phyloP scores from a whole-genome alignment of 164 flowering plant species.

The Umbellularia californica region DNA sequence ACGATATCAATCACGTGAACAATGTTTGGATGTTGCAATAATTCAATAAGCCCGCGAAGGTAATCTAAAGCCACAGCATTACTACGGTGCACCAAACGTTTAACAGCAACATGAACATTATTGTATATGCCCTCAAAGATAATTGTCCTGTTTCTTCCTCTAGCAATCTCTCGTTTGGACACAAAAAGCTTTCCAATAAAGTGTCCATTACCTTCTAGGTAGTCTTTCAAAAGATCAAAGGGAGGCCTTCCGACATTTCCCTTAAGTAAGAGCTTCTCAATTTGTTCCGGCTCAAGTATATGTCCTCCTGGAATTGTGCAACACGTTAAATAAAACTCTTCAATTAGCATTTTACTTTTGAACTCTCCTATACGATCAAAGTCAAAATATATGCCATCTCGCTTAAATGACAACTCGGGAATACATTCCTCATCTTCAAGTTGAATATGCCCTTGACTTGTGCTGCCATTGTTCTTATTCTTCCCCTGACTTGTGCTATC shows the following conservation, averaged over 20 bases:
- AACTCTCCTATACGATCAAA: no score
- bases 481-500: neutral
- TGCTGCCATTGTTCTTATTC: no score
- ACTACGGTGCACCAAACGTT: conserved; percentile 78
- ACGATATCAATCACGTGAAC: conserved; percentile 88
- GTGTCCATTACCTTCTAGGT: conserved; percentile 30
- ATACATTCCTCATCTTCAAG: no score
- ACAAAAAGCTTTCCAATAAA: conserved; percentile 62
- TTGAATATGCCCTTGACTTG: no score
- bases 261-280: no score
- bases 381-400: neutral
- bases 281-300: no score
- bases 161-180: conserved; percentile 68
- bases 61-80: conserved; percentile 81
- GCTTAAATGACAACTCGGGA: no score
- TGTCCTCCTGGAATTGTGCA: no score
- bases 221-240: no score
- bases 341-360: no score
- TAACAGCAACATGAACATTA: conserved; percentile 73
- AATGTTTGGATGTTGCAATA: conserved; percentile 82
- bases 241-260: no score
- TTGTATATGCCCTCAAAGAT: conserved; percentile 77
- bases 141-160: conserved; percentile 91
- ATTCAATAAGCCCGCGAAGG: conserved; percentile 80
- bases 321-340: no score